These are phyloP conservation scores for Marasmius sp. DNA, from an alignment of 1,284 basidiomycete genomes.

Conservation along the genomic window DNA sequence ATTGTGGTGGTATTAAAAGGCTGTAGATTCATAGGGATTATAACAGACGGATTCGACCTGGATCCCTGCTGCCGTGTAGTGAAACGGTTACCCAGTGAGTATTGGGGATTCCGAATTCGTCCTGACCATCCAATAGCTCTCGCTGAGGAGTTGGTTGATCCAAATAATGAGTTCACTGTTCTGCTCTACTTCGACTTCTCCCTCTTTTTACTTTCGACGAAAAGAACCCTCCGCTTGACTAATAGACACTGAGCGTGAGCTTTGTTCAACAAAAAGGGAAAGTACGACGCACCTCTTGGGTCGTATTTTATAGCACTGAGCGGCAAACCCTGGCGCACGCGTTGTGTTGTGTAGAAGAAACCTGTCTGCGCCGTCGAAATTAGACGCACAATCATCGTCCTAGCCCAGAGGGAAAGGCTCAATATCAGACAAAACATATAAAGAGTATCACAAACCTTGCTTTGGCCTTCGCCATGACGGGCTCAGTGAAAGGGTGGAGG, in stretches of 20 bases:
- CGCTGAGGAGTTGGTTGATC: not conserved
- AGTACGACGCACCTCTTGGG: constrained; percentile 62
- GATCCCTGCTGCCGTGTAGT: no score
- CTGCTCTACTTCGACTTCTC: constrained; percentile 39
- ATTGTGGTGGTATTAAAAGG: no score
- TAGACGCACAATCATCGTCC: constrained; percentile 82
- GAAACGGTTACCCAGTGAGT: no score
- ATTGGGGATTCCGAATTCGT: no score
- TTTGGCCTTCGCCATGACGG: constrained; percentile 29
- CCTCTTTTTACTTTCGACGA: constrained; percentile 77
- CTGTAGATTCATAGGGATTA: no score
- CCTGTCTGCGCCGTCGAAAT: constrained; percentile 90
- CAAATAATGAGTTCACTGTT: not conserved
- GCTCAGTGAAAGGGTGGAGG: not conserved
- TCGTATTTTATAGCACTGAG: constrained; percentile 89
- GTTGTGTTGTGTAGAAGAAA: constrained; percentile 84
- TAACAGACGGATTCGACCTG: no score
- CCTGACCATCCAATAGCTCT: no score
- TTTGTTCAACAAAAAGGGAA: not conserved
- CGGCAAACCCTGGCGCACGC: constrained; percentile 69
- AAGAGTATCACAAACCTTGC: constrained; percentile 25
- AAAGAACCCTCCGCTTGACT: constrained; percentile 76
- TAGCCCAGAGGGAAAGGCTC: constrained; percentile 27
- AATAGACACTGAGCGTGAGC: not conserved
- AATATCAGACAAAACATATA: constrained; percentile 1